These are phyloP conservation scores for Cordyceps pruinosa DNA, from an alignment of 2,329 filamentous ascomycete genomes.

Conservation along the genomic window DNA sequence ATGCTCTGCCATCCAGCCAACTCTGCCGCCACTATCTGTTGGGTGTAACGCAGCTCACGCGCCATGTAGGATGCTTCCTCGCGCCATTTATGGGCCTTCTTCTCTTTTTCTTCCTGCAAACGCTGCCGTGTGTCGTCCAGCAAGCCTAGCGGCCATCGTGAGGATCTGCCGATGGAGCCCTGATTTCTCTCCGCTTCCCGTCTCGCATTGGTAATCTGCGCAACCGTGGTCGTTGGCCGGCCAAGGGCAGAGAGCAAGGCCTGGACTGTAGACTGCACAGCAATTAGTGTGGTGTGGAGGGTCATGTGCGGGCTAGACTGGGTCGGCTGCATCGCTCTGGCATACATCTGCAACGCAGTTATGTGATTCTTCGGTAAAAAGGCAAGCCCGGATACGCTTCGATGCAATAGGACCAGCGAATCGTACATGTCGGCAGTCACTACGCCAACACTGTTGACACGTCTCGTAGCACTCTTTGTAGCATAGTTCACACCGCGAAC, in stretches of 20 bases:
- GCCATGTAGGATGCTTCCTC: slow-evolving; percentile 67
- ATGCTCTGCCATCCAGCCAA: slow-evolving; percentile 91
- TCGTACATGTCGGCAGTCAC: slow-evolving; percentile 59
- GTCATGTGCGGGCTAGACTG: slow-evolving; percentile 66
- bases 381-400: slow-evolving; percentile 46
- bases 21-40: slow-evolving; percentile 87
- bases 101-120: slow-evolving; percentile 76
- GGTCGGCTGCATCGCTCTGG: slow-evolving; percentile 54
- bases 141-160: slow-evolving; percentile 73
- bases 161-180: slow-evolving; percentile 64
- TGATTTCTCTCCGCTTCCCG: slow-evolving; percentile 73
- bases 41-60: slow-evolving; percentile 80
- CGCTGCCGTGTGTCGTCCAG: slow-evolving; percentile 83
- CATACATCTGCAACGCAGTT: slow-evolving; percentile 65
- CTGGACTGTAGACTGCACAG: slow-evolving; percentile 75
- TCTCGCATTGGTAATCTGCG: slow-evolving; percentile 65
- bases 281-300: slow-evolving; percentile 70
- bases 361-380: slow-evolving; percentile 65
- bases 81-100: slow-evolving; percentile 64
- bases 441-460: slow-evolving; percentile 67
- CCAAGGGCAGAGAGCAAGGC: slow-evolving; percentile 75
- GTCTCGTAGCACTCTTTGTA: slow-evolving; percentile 73
- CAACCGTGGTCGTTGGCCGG: slow-evolving; percentile 71
- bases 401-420: slow-evolving; percentile 49
- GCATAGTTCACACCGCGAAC: slow-evolving; percentile 78